Evolutionary conservation across 257 asterid species (phyloP).

Genomic region (Capsicum rhomboideum): DNA sequence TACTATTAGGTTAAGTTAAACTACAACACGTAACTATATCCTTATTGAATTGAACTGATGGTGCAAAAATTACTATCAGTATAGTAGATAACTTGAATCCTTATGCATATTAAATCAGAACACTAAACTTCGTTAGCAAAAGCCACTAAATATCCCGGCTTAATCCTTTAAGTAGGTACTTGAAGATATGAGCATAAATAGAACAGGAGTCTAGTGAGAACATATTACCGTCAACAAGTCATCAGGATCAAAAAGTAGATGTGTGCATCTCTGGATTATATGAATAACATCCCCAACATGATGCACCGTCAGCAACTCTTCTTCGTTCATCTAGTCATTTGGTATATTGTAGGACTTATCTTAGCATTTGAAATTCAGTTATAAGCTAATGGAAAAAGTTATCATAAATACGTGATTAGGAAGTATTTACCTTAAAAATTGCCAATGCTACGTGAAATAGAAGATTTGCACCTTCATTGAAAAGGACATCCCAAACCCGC

Average conservation of each 20-base stretch:
- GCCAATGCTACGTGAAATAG: constrained; percentile 83
- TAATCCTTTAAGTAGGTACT: background rate
- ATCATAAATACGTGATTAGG: background rate
- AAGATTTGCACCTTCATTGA: constrained; percentile 93
- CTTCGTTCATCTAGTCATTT: constrained; percentile 77
- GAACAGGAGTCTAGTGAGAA: background rate
- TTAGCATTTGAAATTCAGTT: background rate
- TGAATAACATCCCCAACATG: constrained; percentile 93
- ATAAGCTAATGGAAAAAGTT: background rate
- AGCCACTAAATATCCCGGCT: background rate
- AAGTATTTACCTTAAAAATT: constrained; percentile 55
- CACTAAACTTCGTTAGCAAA: background rate
- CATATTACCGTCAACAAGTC: constrained; percentile 62
- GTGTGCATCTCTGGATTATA: constrained; percentile 78
- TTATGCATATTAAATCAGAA: background rate
- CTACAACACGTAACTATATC: background rate
- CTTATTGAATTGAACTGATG: background rate
- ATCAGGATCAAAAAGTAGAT: constrained; percentile 90
- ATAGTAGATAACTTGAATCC: background rate
- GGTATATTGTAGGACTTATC: background rate
- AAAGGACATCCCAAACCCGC: constrained; percentile 96
- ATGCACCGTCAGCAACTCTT: constrained; percentile 59
- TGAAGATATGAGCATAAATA: background rate
- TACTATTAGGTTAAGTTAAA: background rate
- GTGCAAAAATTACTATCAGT: background rate